Conservation (phyloP, 2,329 filamentous ascomycete species). For the Sclerotinia spermophila region DNA sequence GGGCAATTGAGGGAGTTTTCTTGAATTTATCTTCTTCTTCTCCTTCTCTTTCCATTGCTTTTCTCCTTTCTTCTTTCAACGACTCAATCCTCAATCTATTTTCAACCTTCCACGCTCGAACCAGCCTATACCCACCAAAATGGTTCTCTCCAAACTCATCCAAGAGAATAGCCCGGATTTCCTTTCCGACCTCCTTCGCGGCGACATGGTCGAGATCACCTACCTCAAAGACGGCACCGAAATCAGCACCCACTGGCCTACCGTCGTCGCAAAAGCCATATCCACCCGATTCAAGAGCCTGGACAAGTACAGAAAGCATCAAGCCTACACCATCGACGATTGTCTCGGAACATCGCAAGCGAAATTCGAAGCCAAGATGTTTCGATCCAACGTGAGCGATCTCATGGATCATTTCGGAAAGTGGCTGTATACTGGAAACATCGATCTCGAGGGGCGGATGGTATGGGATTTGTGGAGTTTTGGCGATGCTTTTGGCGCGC, state of each 20-base stretch:
- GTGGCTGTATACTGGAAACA: background rate
- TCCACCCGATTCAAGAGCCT: background rate
- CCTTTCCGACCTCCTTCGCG: background rate
- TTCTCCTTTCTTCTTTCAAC: background rate
- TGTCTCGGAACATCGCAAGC: background rate
- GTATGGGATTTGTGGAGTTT: background rate
- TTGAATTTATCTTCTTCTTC: background rate
- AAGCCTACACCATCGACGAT: background rate
- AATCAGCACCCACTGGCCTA: background rate
- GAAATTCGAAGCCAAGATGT: background rate
- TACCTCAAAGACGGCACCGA: background rate
- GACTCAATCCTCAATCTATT: background rate
- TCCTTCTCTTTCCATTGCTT: background rate
- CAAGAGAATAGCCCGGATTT: background rate
- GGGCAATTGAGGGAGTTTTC: background rate
- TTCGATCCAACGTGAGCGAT: background rate
- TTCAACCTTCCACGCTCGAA: background rate
- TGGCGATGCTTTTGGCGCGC: background rate
- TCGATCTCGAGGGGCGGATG: background rate
- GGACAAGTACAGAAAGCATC: background rate
- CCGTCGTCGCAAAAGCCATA: background rate
- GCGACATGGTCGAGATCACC: background rate
- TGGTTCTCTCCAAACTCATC: background rate
- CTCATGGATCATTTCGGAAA: background rate
- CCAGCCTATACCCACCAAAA: background rate